phyloP scores from a whole-genome alignment of 2,329 filamentous ascomycete genomes.

The Emmonsiellopsis sp. region DNA sequence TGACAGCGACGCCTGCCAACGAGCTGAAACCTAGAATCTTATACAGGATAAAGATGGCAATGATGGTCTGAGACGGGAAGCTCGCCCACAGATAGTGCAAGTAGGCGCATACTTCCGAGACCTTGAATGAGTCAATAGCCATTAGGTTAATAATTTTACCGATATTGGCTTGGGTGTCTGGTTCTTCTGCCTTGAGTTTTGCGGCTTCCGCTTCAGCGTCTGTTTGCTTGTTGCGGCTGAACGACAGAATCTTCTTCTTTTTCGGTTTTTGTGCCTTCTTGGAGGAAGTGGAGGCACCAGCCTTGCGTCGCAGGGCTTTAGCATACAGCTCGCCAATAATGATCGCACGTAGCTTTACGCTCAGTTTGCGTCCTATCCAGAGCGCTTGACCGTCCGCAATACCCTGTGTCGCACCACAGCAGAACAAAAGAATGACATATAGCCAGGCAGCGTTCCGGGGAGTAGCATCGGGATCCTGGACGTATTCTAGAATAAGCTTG shows the following conservation, averaged over 20 bases:
- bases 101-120: slow-evolving; percentile 88
- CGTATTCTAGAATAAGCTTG: slow-evolving; percentile 84
- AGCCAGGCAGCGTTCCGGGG: slow-evolving; percentile 90
- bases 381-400: slow-evolving; percentile 77
- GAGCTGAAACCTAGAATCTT: slow-evolving; percentile 85
- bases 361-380: slow-evolving; percentile 90
- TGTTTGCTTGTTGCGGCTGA: slow-evolving; percentile 45
- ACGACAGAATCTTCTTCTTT: slow-evolving; percentile 41
- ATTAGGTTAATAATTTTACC: slow-evolving; percentile 99
- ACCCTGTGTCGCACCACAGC: slow-evolving; percentile 73
- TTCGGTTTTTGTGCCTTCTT: slow-evolving; percentile 49
- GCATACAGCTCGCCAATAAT: slow-evolving; percentile 97
- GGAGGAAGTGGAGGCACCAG: slow-evolving; percentile 61
- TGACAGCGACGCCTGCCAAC: slow-evolving; percentile 84
- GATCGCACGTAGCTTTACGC: slow-evolving; percentile 84
- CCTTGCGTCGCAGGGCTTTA: slow-evolving; percentile 86
- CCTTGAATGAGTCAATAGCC: slow-evolving; percentile 99
- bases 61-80: slow-evolving; percentile 76
- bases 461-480: slow-evolving; percentile 69
- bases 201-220: slow-evolving; percentile 15
- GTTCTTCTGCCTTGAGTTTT: slow-evolving; percentile 19
- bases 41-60: slow-evolving; percentile 76
- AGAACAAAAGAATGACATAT: slow-evolving; percentile 81
- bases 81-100: slow-evolving; percentile 91
- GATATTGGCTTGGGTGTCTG: slow-evolving; percentile 72